Base-by-base conservation (phyloP, 257 asterid species). In the Misopates orontium region DNA sequence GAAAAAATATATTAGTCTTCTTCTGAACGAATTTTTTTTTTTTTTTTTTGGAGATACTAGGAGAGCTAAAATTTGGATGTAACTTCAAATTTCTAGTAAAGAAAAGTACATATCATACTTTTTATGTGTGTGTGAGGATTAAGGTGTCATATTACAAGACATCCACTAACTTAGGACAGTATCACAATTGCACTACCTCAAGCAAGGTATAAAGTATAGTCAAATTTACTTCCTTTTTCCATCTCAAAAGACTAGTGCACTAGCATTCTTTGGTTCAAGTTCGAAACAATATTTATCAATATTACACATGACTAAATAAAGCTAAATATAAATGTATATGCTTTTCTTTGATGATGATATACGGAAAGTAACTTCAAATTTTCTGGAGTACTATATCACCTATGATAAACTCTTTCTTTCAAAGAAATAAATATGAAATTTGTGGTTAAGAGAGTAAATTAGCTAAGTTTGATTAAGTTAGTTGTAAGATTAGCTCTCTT, bases 181-280 rank as follows among this genome's bases (percentile, higher is more conserved):
- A 59, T 67, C 39, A 18, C 66, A 45, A 36, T 44, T 14, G 59
- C 36, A 39, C 69, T 70, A 51, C 69, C 75, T 24, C 55, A 67
- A 10, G 64, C 64, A 45, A 40, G 71, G 70, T 62, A 54, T 36
- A 66, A 60, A 66, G 67, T 55, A n/a, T n/a, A 53, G 77, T 75
- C 80, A 75, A 75, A 75, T 60, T 2, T 64, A 20, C 5, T 6
- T 51, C 41, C 25, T 28, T 48, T 70, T 60, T 58, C 56, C 66
- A 9, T 69, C 60, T 60, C 64, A 52, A 44, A 69, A 53, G 50
- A 63, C 79, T 51, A 51, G 54, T 39, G 14, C 58, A 39, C 39
- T 49, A 20, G 21, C 64, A 39, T 17, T 70, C 10, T 57, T 7
- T 31, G 17, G 49, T 20, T 10, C 20, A 53, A 20, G 58, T 16